Conservation (phyloP, 306 rosid genomes). For the Prunus campanulata region DNA sequence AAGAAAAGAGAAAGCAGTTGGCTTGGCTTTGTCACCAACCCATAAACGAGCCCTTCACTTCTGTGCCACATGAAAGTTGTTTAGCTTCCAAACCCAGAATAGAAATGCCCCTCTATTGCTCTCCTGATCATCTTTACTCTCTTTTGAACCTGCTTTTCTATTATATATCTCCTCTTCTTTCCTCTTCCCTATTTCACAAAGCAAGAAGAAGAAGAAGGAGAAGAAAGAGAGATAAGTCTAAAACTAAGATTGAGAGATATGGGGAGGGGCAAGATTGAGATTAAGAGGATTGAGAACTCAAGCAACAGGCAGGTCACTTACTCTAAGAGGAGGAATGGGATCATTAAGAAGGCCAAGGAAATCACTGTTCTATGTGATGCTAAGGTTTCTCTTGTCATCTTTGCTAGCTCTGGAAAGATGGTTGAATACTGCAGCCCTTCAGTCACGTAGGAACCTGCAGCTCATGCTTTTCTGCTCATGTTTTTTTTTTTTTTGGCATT, state of each 20-base stretch:
- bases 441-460: constrained; percentile 41
- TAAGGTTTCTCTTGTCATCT: constrained; percentile 66
- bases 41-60: constrained; percentile 50
- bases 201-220: neutral
- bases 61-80: constrained; percentile 68
- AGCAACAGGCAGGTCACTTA: constrained; percentile 86
- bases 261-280: constrained; percentile 99
- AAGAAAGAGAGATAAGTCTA: neutral
- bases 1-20: constrained; percentile 35
- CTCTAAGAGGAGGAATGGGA: constrained; percentile 81
- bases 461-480: neutral
- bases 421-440: constrained; percentile 64
- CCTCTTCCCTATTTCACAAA: constrained; percentile 16
- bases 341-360: constrained; percentile 80
- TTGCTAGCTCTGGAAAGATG: constrained; percentile 65
- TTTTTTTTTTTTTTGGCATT: neutral
- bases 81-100: constrained; percentile 50
- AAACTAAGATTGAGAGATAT: constrained; percentile 24
- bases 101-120: constrained; percentile 37
- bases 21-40: constrained; percentile 58
- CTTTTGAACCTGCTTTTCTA: neutral
- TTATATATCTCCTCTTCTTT: neutral
- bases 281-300: constrained; percentile 85
- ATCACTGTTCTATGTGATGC: constrained; percentile 89
- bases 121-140: constrained; percentile 2